phyloP scores from a whole-genome alignment of 768 basidiomycete genomes.

The Solioccasus polychromus region DNA sequence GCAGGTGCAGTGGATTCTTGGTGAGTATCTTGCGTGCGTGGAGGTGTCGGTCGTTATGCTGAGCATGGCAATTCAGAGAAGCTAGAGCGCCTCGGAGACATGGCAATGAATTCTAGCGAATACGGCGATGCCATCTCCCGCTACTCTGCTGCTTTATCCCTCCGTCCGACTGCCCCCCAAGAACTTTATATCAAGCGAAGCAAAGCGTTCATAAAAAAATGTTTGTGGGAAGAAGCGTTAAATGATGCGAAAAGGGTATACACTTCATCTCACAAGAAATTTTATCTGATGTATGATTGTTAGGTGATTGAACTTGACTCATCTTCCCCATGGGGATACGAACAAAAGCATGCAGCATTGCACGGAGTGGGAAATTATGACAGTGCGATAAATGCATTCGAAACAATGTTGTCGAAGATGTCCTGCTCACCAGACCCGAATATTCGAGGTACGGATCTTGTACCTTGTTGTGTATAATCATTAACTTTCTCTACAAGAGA shows the following conservation, averaged over 20 bases:
- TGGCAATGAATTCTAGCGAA: not conserved
- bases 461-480: not conserved
- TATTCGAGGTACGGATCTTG: not conserved
- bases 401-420: constrained; percentile 11
- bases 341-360: constrained; percentile 8
- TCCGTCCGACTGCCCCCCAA: not conserved
- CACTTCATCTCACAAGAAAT: no score
- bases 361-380: not conserved
- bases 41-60: not conserved
- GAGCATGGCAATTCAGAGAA: not conserved
- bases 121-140: constrained; percentile 2
- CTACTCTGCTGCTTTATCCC: constrained; percentile 5
- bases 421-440: not conserved
- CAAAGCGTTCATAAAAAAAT: not conserved
- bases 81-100: not conserved
- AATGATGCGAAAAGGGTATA: constrained; percentile 9
- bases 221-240: constrained; percentile 3
- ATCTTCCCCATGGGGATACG: constrained; percentile 9
- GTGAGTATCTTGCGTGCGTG: not conserved
- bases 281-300: not conserved
- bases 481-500: not conserved
- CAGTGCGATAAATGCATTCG: not conserved
- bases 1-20: not conserved
- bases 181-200: constrained; percentile 8
- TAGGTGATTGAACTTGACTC: constrained; percentile 11